Evolutionary conservation across 108 stramenopile genomes (phyloP).

Genomic region (Cyclotella kingstonii): DNA sequence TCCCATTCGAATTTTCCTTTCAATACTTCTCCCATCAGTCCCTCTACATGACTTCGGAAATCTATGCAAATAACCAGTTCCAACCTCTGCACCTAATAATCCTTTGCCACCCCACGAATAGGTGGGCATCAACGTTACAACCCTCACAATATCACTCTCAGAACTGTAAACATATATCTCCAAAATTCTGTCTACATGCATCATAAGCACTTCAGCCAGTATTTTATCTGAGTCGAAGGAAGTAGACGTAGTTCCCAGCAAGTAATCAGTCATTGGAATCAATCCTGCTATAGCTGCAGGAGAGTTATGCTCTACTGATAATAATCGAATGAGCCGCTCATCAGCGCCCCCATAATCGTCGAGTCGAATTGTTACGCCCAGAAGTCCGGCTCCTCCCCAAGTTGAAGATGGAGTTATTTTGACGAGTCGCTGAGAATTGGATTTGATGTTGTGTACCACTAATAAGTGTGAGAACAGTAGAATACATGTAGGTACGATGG

Average conservation of each 20-base stretch:
- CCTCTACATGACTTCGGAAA: conserved; percentile 68
- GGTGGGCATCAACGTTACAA: conserved; percentile 87
- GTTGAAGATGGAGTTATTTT: conserved; percentile 73
- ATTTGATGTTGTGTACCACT: conserved; percentile 90
- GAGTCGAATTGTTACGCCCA: conserved; percentile 95
- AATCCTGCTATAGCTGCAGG: conserved; percentile 76
- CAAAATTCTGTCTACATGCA: conserved; percentile 76
- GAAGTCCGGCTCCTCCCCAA: conserved; percentile 92
- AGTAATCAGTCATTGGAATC: conserved; percentile 57
- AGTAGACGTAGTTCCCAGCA: conserved; percentile 70
- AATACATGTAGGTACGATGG: conserved; percentile 8
- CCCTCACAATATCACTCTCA: conserved; percentile 85
- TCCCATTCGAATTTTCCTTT: conserved; percentile 61
- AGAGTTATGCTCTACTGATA: conserved; percentile 65
- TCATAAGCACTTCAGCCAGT: conserved; percentile 64
- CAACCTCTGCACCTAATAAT: conserved; percentile 91
- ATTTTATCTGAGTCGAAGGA: conserved; percentile 55
- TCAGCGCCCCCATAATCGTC: conserved; percentile 90
- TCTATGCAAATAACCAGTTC: conserved; percentile 89
- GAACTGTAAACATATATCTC: conserved; percentile 95
- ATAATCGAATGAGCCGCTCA: conserved; percentile 76
- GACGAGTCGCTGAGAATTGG: conserved; percentile 70
- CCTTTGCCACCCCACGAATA: conserved; percentile 84
- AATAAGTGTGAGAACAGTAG: not conserved
- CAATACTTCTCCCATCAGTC: conserved; percentile 65